These are phyloP conservation scores for Umbelopsis isabellina DNA, from an alignment of 192 early-diverging fungal species.

Conservation along the genomic window DNA sequence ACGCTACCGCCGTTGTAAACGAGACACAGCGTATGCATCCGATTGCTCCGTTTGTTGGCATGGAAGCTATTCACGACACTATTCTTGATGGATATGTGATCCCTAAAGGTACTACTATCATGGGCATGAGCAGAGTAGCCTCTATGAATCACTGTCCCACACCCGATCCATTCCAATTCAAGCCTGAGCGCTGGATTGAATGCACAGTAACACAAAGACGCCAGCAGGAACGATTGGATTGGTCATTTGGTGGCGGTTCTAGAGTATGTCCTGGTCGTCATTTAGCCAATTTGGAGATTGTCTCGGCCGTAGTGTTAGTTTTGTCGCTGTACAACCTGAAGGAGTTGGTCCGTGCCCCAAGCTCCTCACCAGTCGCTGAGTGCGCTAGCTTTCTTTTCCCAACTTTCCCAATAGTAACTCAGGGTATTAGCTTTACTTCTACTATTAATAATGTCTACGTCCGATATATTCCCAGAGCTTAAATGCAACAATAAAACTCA, in stretches of 20 bases:
- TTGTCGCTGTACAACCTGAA: slow-evolving; percentile 2
- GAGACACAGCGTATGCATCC: slow-evolving; percentile 10
- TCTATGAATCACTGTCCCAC: slow-evolving; percentile 18
- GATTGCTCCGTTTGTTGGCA: slow-evolving; percentile 1
- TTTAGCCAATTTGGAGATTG: slow-evolving; percentile 16
- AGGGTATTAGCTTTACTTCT: too few species aligned
- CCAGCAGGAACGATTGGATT: slow-evolving; percentile 4
- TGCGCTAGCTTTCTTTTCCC: background rate
- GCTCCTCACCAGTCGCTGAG: background rate
- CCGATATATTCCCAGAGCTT: background rate
- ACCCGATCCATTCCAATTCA: slow-evolving; percentile 17
- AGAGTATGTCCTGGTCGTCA: slow-evolving; percentile 22
- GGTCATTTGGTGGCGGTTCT: slow-evolving; percentile 4
- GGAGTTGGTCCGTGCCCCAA: background rate
- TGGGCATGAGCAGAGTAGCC: background rate
- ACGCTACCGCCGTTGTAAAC: slow-evolving; percentile 2
- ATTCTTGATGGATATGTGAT: slow-evolving; percentile 8
- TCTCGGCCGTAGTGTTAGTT: background rate
- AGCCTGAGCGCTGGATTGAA: slow-evolving; percentile 25
- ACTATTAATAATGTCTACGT: slow-evolving; percentile 11
- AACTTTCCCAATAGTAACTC: too few species aligned
- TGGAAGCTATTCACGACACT: slow-evolving; percentile 2
- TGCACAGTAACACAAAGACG: background rate
- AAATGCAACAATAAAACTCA: background rate
- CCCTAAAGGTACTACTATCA: background rate